Conservation (phyloP, 139 green algal genomes). For the Chara braunii region DNA sequence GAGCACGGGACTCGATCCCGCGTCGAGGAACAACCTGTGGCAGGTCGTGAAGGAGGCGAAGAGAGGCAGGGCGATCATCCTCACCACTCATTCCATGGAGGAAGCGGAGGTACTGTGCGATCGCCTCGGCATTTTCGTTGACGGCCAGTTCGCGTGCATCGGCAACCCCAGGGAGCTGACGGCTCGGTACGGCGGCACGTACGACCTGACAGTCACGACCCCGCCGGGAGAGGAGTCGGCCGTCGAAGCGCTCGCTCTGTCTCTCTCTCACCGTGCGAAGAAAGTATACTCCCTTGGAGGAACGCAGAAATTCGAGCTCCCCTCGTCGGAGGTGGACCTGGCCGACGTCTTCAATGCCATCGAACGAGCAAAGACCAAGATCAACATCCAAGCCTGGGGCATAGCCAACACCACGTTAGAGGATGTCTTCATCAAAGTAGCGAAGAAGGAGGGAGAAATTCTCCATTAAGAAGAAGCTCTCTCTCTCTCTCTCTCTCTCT, state of each 20-base stretch:
- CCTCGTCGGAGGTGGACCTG: slow-evolving; percentile 17
- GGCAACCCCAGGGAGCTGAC: slow-evolving; percentile 75
- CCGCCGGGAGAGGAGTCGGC: slow-evolving; percentile 48
- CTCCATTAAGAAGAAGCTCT: too few species aligned
- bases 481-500: too few species aligned
- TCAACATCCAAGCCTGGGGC: slow-evolving; percentile 72
- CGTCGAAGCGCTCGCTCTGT: slow-evolving; percentile 3
- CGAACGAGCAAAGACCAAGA: slow-evolving; percentile 9
- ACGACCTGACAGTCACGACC: slow-evolving; percentile 70
- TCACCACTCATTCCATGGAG: slow-evolving; percentile 67
- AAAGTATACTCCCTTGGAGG: slow-evolving; percentile 60
- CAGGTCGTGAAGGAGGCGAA: slow-evolving; percentile 52
- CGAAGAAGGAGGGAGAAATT: too few species aligned
- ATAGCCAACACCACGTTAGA: slow-evolving; percentile 83
- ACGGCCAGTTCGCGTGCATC: slow-evolving; percentile 69
- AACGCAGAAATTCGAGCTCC: slow-evolving; percentile 61
- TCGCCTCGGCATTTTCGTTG: slow-evolving; percentile 66
- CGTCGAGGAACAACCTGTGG: slow-evolving; percentile 64
- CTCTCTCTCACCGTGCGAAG: slow-evolving; percentile 7
- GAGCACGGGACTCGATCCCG: slow-evolving; percentile 74
- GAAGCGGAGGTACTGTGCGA: slow-evolving; percentile 67
- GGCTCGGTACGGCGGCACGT: slow-evolving; percentile 56
- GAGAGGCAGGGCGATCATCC: slow-evolving; percentile 61
- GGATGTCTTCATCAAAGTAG: slow-evolving; percentile 73
- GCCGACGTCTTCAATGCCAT: slow-evolving; percentile 30